Evolutionary conservation across 352 stramenopile species (phyloP).

Genomic region (Saprolegnia parasitica): DNA sequence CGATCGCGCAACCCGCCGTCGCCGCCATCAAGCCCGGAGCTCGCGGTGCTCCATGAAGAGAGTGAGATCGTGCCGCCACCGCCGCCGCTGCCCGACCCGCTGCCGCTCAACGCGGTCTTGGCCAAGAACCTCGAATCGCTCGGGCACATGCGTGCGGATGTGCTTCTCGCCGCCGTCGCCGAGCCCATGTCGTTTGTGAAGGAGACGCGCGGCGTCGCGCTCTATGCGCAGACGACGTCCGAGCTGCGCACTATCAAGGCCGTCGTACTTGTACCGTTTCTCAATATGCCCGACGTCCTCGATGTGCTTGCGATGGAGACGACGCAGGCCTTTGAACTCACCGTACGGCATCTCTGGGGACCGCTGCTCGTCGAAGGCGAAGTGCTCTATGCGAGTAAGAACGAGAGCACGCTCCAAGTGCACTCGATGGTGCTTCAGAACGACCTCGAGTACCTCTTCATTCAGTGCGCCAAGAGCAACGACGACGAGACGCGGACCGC

Average conservation of each 20-base stretch:
- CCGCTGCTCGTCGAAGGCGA: slow-evolving; percentile 75
- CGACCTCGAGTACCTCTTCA: slow-evolving; percentile 81
- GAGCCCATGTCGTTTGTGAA: slow-evolving; percentile 67
- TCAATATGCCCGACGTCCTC: slow-evolving; percentile 73
- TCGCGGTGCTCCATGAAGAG: neutral
- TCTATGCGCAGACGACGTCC: slow-evolving; percentile 70
- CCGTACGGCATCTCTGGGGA: slow-evolving; percentile 78
- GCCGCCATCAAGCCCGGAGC: neutral
- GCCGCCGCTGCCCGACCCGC: neutral
- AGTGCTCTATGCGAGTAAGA: slow-evolving; percentile 57
- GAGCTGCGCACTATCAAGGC: slow-evolving; percentile 84
- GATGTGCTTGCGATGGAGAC: slow-evolving; percentile 68
- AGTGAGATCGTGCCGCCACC: neutral
- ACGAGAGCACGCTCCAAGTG: slow-evolving; percentile 51
- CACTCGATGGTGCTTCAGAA: slow-evolving; percentile 76
- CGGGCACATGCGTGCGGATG: slow-evolving; percentile 72
- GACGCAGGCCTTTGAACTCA: slow-evolving; percentile 52
- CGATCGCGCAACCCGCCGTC: neutral
- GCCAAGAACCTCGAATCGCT: slow-evolving; percentile 57
- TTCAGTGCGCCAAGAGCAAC: slow-evolving; percentile 70
- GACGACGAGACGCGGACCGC: slow-evolving; percentile 45
- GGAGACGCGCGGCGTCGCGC: slow-evolving; percentile 58
- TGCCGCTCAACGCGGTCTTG: slow-evolving; percentile 7
- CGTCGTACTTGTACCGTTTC: slow-evolving; percentile 52
- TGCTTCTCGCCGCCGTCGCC: slow-evolving; percentile 59